phyloP scores from a whole-genome alignment of 164 flowering plant species.

The Magnolia kwangsiensis region DNA sequence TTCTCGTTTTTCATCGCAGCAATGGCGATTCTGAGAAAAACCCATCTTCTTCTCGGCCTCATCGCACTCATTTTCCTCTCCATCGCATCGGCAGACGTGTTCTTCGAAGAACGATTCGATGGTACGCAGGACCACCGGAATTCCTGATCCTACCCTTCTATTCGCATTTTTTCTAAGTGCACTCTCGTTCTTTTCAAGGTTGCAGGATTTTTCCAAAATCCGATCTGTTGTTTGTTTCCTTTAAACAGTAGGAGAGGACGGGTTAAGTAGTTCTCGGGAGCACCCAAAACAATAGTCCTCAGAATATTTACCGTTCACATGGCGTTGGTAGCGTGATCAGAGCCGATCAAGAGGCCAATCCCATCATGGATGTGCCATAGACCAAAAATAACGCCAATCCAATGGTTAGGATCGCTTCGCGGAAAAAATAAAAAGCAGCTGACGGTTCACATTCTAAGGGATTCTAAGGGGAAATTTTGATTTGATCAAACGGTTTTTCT shows the following conservation, averaged over 20 bases:
- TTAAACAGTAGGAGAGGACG: too few relatives aligned
- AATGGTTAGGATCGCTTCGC: not conserved
- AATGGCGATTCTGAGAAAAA: not conserved
- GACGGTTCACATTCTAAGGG: not conserved
- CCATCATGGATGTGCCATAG: not conserved
- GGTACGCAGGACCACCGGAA: conserved; percentile 30
- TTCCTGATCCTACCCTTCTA: not conserved
- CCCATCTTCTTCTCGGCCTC: not conserved
- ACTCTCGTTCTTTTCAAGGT: too few relatives aligned
- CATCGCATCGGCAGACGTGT: not conserved
- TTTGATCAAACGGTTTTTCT: too few relatives aligned
- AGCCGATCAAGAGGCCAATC: not conserved
- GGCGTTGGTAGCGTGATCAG: too few relatives aligned
- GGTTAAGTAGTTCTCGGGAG: too few relatives aligned
- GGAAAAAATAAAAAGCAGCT: not conserved
- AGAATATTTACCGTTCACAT: too few relatives aligned
- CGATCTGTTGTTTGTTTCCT: too few relatives aligned
- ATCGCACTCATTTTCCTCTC: too few relatives aligned
- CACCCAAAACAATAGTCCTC: too few relatives aligned
- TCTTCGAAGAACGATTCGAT: conserved; percentile 77
- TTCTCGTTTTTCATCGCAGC: not conserved
- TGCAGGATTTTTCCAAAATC: too few relatives aligned
- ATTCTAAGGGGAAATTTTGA: too few relatives aligned
- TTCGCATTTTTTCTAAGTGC: too few relatives aligned
- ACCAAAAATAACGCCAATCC: not conserved